Base-by-base conservation (phyloP, 805 yeast species). In the Saccharomycopsis capsularis region DNA sequence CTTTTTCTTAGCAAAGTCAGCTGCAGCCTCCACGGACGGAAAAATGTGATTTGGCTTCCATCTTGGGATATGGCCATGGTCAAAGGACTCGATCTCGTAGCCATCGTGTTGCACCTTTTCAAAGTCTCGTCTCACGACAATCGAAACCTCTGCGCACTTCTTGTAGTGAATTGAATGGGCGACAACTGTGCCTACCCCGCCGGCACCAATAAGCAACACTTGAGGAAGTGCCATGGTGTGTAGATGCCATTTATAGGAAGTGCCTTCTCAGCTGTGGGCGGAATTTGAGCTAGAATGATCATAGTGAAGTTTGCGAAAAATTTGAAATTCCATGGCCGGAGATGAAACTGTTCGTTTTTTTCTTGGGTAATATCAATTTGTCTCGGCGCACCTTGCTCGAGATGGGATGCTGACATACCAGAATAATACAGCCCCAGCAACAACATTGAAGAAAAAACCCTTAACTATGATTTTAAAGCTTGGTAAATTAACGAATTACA, bases 101-200 rank as follows among this genome's bases (percentile, higher is more conserved):
- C 91, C 91, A 1, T 68, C 60, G 36, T 67, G 60, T 22, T 56
- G 51, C 29, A 82, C 79, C 35, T 61, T 63, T 3, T 75, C 75
- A 63, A 79, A 82, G 56, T 79, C 82, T 16, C 86, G 75, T 59
- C 91, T 72, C 4, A 81, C 73, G 3, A 82, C 82, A 15, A 78
- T 67, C 2, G 87, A 76, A 9, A 83, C 80, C 23, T 68, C 67
- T 9, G 77, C 70, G 40, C 68, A 63, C 0, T 73, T 76, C 42
- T 73, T 68, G 36, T 62, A 60, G 56, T 69, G 71, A 32, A 86
- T 68, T 0, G 85, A 78, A 42, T 81, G 72, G 0, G 95, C 86
- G 2, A 82, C 80, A 30, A 86, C 75, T 19, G 86, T 73, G 36
- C 95, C 95, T 11, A 87, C 91, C 38, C 95, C 95, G 18, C 95